A percentile compares a stretch with the other conserved stretches of the same genome.
Evolutionary conservation across 2,329 filamentous ascomycete genomes (phyloP).

Genomic region (Penicillium sp.): DNA sequence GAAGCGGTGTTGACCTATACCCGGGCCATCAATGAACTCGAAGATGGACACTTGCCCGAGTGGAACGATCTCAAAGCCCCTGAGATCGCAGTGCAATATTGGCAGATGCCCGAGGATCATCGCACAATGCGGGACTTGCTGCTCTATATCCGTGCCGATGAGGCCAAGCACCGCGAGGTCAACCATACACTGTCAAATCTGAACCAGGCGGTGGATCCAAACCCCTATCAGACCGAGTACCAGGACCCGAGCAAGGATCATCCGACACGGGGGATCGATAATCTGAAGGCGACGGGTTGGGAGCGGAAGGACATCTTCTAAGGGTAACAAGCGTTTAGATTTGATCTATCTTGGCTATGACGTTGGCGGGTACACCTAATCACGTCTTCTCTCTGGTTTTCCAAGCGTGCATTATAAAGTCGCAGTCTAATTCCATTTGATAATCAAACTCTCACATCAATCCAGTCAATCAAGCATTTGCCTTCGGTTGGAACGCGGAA

Average conservation of each 20-base stretch:
- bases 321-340: conserved; percentile 6
- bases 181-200: conserved; percentile 94
- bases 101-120: conserved; percentile 85
- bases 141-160: conserved; percentile 85
- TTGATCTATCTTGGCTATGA: background rate
- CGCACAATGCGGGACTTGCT: conserved; percentile 84
- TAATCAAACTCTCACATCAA: background rate
- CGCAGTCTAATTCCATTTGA: background rate
- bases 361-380: background rate
- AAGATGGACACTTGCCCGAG: conserved; percentile 76
- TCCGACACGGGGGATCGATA: conserved; percentile 67
- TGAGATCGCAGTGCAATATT: conserved; percentile 88
- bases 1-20: conserved; percentile 97
- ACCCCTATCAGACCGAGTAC: conserved; percentile 86
- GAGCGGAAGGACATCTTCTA: conserved; percentile 77
- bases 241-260: conserved; percentile 68
- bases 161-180: conserved; percentile 87
- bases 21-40: conserved; percentile 81
- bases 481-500: conserved; percentile 17
- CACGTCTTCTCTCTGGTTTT: background rate
- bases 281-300: conserved; percentile 72
- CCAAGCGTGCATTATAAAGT: background rate
- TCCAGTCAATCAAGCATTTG: background rate
- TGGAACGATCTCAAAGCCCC: conserved; percentile 81
- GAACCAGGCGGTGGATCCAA: conserved; percentile 81